These are phyloP conservation scores for Phytophthora constricta DNA, from an alignment of 352 stramenopile genomes.

Conservation along the genomic window DNA sequence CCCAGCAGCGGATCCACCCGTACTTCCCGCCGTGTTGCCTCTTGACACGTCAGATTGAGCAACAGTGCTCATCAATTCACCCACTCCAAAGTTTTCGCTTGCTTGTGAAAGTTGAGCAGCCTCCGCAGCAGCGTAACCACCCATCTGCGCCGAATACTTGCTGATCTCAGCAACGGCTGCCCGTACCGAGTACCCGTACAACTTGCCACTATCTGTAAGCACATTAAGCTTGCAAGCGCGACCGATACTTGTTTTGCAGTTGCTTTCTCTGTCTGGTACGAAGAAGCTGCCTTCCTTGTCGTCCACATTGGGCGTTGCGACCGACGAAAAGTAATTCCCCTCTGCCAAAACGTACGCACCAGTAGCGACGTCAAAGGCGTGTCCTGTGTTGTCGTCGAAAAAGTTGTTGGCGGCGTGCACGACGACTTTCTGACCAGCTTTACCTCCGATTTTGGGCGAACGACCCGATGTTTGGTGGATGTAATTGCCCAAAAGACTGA, in stretches of 20 bases:
- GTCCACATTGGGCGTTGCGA: conserved; percentile 10
- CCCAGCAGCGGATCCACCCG: background rate
- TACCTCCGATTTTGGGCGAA: conserved; percentile 34
- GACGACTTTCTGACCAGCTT: conserved; percentile 10
- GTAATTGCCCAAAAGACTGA: conserved; percentile 43
- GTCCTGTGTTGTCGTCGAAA: conserved; percentile 42
- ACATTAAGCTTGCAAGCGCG: conserved; percentile 27
- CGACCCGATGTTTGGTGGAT: conserved; percentile 44
- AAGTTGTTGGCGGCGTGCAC: conserved; percentile 51
- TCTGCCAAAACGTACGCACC: conserved; percentile 39
- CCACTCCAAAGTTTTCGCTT: conserved; percentile 23
- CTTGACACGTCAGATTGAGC: background rate
- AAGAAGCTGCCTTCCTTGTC: conserved; percentile 19
- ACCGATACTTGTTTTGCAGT: conserved; percentile 17
- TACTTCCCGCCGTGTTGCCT: background rate
- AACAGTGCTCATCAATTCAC: conserved; percentile 4
- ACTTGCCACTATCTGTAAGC: conserved; percentile 12
- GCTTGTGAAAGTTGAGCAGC: conserved; percentile 8
- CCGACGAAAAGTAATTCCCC: conserved; percentile 52
- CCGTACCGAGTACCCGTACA: conserved; percentile 11
- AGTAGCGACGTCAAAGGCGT: conserved; percentile 38
- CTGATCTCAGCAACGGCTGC: conserved; percentile 8
- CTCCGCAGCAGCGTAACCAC: conserved; percentile 4
- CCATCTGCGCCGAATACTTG: conserved; percentile 15
- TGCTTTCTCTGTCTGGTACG: conserved; percentile 12